Conservation (phyloP, 768 basidiomycete species). For the Tephrocybe sp. region DNA sequence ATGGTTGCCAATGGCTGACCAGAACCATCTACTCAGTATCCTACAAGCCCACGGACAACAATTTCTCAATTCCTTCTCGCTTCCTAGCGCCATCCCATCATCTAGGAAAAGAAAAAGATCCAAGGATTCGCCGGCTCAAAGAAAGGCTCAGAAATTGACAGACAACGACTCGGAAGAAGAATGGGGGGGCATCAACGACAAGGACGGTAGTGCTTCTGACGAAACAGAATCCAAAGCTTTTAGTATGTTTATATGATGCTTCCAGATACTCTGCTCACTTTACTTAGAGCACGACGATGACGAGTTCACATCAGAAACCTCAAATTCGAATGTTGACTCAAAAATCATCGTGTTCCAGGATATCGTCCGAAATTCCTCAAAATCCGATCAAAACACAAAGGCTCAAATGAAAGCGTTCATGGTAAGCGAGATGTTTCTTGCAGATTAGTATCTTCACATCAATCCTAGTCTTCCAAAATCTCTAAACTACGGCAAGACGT, state of each 20-base stretch:
- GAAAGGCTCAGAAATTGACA: slow-evolving; percentile 10
- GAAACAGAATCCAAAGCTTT: slow-evolving; percentile 17
- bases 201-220: slow-evolving; percentile 4
- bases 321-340: slow-evolving; percentile 28
- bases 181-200: slow-evolving; percentile 39
- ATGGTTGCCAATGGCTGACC: slow-evolving; percentile 25
- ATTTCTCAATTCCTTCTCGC: slow-evolving; percentile 44
- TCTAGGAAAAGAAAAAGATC: slow-evolving; percentile 24
- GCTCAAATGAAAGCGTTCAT: slow-evolving; percentile 70
- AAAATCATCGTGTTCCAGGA: slow-evolving; percentile 63
- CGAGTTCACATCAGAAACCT: slow-evolving; percentile 39
- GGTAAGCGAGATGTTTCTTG: slow-evolving; percentile 42
- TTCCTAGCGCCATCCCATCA: slow-evolving; percentile 13
- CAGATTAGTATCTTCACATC: slow-evolving; percentile 24
- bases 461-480: slow-evolving; percentile 75
- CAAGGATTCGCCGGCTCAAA: slow-evolving; percentile 15
- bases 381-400: slow-evolving; percentile 29
- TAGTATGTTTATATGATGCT: slow-evolving; percentile 1
- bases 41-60: slow-evolving; percentile 47
- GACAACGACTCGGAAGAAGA: slow-evolving; percentile 31
- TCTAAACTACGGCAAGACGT: slow-evolving; percentile 50
- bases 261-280: slow-evolving; percentile 11
- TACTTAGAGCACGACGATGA: slow-evolving; percentile 48
- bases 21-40: slow-evolving; percentile 39
- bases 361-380: background rate